Evolutionary conservation across 495 filamentous ascomycete species (phyloP).

Genomic region (Aspergillus nanangensis): DNA sequence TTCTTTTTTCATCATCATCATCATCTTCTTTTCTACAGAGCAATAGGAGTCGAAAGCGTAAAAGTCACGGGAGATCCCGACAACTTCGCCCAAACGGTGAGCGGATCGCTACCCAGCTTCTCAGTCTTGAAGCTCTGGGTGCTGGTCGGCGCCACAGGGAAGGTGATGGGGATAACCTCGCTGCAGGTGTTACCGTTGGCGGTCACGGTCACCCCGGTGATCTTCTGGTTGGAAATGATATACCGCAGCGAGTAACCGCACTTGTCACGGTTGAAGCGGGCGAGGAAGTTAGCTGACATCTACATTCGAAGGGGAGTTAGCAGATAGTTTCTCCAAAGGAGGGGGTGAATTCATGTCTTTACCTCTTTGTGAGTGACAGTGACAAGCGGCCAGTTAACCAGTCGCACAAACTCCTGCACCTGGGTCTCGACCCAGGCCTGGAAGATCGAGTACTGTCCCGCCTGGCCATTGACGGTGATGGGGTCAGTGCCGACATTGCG

Average conservation of each 20-base stretch:
- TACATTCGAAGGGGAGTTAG: slow-evolving; percentile 6
- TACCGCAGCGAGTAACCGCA: slow-evolving; percentile 50
- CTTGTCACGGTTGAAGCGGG: slow-evolving; percentile 49
- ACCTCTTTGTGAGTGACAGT: slow-evolving; percentile 52
- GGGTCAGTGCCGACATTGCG: slow-evolving; percentile 41
- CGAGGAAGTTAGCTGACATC: slow-evolving; percentile 47
- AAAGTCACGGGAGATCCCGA: slow-evolving; percentile 49
- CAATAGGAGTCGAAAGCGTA: slow-evolving; percentile 43
- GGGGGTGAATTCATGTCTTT: no score
- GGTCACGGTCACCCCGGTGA: slow-evolving; percentile 48
- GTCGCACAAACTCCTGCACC: slow-evolving; percentile 51
- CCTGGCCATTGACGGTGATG: slow-evolving; percentile 49
- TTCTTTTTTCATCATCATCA: no score
- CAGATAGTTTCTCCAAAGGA: background rate
- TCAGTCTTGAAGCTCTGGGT: slow-evolving; percentile 46
- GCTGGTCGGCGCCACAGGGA: slow-evolving; percentile 39
- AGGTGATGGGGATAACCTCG: slow-evolving; percentile 51
- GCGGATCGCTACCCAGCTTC: slow-evolving; percentile 53
- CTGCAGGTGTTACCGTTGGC: slow-evolving; percentile 48
- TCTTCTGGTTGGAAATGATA: slow-evolving; percentile 35
- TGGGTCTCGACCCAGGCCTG: slow-evolving; percentile 60
- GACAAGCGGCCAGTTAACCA: slow-evolving; percentile 55
- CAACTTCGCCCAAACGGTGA: slow-evolving; percentile 55
- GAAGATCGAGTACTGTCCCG: slow-evolving; percentile 47
- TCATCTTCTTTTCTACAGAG: slow-evolving; percentile 18